phyloP scores from a whole-genome alignment of 2,329 filamentous ascomycete genomes.

The Claviceps quebecensis region DNA sequence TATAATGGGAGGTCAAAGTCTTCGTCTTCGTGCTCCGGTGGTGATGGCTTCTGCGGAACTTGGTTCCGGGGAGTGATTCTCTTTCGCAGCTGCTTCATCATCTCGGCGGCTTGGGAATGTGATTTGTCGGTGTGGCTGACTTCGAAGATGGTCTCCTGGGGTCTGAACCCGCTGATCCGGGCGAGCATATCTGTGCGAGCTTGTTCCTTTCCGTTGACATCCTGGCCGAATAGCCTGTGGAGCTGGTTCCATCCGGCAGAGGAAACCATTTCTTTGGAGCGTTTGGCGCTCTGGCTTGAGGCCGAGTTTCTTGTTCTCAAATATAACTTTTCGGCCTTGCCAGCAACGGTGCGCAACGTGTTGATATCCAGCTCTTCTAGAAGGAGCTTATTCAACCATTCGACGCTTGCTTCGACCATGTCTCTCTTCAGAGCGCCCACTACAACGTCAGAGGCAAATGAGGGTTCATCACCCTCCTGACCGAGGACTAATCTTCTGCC shows the following conservation, averaged over 20 bases:
- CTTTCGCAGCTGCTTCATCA: slow-evolving; percentile 60
- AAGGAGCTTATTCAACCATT: slow-evolving; percentile 72
- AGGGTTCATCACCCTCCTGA: slow-evolving; percentile 45
- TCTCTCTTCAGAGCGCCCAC: slow-evolving; percentile 64
- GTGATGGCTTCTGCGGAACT: slow-evolving; percentile 26
- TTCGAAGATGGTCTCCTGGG: slow-evolving; percentile 93
- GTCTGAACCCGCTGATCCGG: slow-evolving; percentile 75
- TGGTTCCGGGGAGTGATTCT: slow-evolving; percentile 48
- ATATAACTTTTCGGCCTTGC: slow-evolving; percentile 88
- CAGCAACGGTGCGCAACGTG: slow-evolving; percentile 56
- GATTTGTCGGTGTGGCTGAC: slow-evolving; percentile 61
- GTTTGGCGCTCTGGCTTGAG: slow-evolving; percentile 77
- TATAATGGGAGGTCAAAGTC: slow-evolving; percentile 12
- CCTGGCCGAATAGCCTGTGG: slow-evolving; percentile 67
- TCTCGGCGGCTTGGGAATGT: slow-evolving; percentile 51
- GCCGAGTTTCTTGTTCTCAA: slow-evolving; percentile 80
- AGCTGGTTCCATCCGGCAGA: slow-evolving; percentile 59
- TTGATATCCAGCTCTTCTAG: slow-evolving; percentile 61
- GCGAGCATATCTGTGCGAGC: slow-evolving; percentile 78
- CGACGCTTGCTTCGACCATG: slow-evolving; percentile 58
- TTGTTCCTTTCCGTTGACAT: slow-evolving; percentile 49
- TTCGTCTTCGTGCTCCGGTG: slow-evolving; percentile 17
- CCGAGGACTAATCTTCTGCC: slow-evolving; percentile 72
- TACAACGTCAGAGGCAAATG: slow-evolving; percentile 72
- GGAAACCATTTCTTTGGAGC: slow-evolving; percentile 63